Base-by-base conservation (phyloP, 768 basidiomycete genomes). In the Pleurotus salmoneostramineus region DNA sequence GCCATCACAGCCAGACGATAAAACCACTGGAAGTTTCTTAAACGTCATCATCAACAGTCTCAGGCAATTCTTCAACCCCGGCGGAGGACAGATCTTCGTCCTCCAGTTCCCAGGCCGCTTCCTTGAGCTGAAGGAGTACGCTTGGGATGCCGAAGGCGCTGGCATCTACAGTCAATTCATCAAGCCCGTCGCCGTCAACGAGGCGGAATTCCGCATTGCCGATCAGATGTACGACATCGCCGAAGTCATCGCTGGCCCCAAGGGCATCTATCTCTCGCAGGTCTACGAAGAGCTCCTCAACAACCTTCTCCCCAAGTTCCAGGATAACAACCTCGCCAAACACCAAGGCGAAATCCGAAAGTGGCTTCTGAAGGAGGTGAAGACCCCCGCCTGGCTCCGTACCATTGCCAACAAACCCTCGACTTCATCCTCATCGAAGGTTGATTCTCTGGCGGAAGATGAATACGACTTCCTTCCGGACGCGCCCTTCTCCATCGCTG, bases 21-120 rank as follows among this genome's bases (percentile, higher is more conserved):
- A 40, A n/a, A 40, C 37, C 10, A n/a, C n/a, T n/a, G 37, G 37
- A 40, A 40, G 8, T 40, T 64, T 62, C 47, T 43, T 64, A 4
- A 61, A 64, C 34, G 49, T 60, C 12, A 57, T 67, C 21, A 42
- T 64, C n/a, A 49, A 52, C 11, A 55, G 33, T 11, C 47, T 67
- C 10, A 60, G 62, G 32, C 40, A 64, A 10, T 55, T 68, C 57
- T 68, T 69, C 60, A 50, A 55, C 21, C 67, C 68, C 7, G 63
- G 60, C 6, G 61, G 62, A 5, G 64, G 63, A 21, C 68, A 69
- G 44, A 60, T 62, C 36, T 68, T 69, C 47, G 62, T 67, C 10
- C 58, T 69, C 10, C 68, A 69, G 50, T 68, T 69, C 42, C 68
- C 68, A 12, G 67, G 67, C 27, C 63, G 68, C 2, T 69, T 59